Evolutionary conservation across 192 early-diverging fungal species (phyloP), one percentile per base, ranked within the genome.

Genomic region (Mortierella claussenii): DNA sequence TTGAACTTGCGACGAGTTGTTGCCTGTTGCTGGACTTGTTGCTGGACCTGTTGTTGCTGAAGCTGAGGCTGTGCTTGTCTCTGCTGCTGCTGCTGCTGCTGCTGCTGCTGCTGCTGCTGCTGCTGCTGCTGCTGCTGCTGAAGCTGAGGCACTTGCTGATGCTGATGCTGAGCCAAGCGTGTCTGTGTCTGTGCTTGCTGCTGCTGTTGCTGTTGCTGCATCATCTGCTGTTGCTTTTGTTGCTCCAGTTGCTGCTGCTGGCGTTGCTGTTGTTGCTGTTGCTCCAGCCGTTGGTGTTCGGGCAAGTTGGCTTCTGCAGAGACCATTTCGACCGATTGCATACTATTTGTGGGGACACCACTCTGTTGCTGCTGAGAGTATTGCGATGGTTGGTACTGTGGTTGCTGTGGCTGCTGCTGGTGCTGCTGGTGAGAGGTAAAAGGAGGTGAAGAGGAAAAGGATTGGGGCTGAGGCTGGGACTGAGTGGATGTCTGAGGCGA

Each of bases 281-380:
- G 55, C 32, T 65, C 55, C 23, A 65, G 27, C n/a, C 65, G 60
- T 21, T 75, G 71, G 24, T 55, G 62, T 27, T 76, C 71, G 9
- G 71, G 59, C 63, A 76, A 17, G 12, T 50, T 46, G 11, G 71
- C 45, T 59, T 76, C 71, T 54, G 64, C 63, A 47, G 71, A 66
- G 44, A 76, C 63, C 63, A 67, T 67, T 55, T 76, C 71, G 37
- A 67, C 71, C 4, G 68, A 60, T 60, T 76, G 71, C 71, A 67
- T 66, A 17, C 5, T 53, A 28, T 10, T 15, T 33, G 50, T 31
- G 2, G 18, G 15, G 10, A 52, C 34, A 56, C 45, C 51, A 18
- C 33, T 24, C 5, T 36, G 43, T 54, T 59, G 27, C 36, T 31
- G 45, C 7, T 43, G 36, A 12, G 32, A 46, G 52, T 30, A 27